These are phyloP conservation scores for Fusarium sp. DNA, from an alignment of 2,329 filamentous ascomycete species.

Conservation along the genomic window DNA sequence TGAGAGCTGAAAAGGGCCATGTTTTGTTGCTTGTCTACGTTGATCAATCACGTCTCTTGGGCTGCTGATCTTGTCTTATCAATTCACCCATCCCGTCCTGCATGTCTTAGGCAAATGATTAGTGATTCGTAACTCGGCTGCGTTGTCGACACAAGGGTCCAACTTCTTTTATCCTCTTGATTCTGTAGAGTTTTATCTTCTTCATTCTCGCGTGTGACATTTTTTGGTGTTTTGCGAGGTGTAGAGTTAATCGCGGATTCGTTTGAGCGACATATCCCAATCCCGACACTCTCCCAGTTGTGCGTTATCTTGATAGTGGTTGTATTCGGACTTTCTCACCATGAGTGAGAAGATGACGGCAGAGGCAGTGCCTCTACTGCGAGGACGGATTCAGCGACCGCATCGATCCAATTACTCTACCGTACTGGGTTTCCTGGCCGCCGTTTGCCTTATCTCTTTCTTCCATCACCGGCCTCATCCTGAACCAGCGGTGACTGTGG, in stretches of 20 bases:
- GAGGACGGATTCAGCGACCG: slow-evolving; percentile 11
- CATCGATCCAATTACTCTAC: slow-evolving; percentile 15
- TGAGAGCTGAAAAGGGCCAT: slow-evolving; percentile 15
- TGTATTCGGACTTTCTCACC: neutral
- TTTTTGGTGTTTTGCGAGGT: neutral
- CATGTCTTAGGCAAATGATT: slow-evolving; percentile 27
- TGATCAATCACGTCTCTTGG: slow-evolving; percentile 5
- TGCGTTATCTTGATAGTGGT: neutral
- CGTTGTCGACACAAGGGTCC: slow-evolving; percentile 4
- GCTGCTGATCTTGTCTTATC: slow-evolving; percentile 32
- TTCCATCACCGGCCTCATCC: slow-evolving; percentile 38
- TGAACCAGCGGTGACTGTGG: neutral
- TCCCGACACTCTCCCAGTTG: neutral
- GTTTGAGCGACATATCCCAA: neutral
- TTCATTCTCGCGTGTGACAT: neutral
- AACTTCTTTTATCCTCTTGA: neutral
- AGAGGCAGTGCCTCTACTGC: slow-evolving; percentile 34
- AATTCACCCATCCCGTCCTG: slow-evolving; percentile 19
- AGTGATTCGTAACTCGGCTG: slow-evolving; percentile 21
- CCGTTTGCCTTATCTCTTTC: slow-evolving; percentile 37
- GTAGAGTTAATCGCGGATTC: neutral
- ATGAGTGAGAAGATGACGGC: slow-evolving; percentile 38
- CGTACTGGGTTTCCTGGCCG: slow-evolving; percentile 37
- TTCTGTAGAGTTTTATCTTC: neutral
- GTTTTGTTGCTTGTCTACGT: slow-evolving; percentile 5